Conservation (phyloP, 2,329 filamentous ascomycete species). For the Cercospora nicotianae region DNA sequence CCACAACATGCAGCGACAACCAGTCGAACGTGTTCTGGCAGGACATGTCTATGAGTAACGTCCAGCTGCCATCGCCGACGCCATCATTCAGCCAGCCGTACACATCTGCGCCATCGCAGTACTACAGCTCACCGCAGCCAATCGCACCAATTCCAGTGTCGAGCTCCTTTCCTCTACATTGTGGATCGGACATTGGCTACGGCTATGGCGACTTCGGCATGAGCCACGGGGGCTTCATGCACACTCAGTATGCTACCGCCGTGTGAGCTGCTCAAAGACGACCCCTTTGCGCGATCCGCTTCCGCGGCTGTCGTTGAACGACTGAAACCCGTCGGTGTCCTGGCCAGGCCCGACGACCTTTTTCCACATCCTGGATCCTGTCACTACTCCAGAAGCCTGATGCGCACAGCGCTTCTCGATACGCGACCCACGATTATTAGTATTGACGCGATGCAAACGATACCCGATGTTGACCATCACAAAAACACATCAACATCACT, state of each 20-base stretch:
- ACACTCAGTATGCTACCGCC: constrained; percentile 64
- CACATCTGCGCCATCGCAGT: constrained; percentile 57
- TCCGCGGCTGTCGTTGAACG: constrained; percentile 32
- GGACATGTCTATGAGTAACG: constrained; percentile 71
- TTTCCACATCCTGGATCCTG: constrained; percentile 24
- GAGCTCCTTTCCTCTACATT: constrained; percentile 81
- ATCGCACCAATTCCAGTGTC: constrained; percentile 77
- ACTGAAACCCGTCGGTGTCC: constrained; percentile 39
- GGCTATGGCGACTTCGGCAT: constrained; percentile 80
- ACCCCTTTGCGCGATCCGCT: constrained; percentile 25
- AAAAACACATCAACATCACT: constrained; percentile 40
- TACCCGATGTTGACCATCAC: constrained; percentile 44
- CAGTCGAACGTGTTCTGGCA: constrained; percentile 74
- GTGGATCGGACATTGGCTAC: constrained; percentile 64
- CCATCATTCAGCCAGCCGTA: constrained; percentile 78
- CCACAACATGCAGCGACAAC: constrained; percentile 70
- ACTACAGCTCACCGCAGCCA: constrained; percentile 76
- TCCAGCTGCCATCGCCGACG: constrained; percentile 72
- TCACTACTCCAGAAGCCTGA: constrained; percentile 34
- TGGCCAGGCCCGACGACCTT: constrained; percentile 43
- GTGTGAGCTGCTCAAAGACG: constrained; percentile 71
- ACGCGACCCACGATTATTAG: constrained; percentile 43
- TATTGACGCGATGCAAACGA: constrained; percentile 42
- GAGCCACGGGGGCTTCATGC: constrained; percentile 81
- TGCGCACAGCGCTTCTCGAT: constrained; percentile 44